Evolutionary conservation across 202 grass and related monocot species (phyloP), one percentile per base, ranked within the genome.

Genomic region (Bolboschoenoplectus hybrid): DNA sequence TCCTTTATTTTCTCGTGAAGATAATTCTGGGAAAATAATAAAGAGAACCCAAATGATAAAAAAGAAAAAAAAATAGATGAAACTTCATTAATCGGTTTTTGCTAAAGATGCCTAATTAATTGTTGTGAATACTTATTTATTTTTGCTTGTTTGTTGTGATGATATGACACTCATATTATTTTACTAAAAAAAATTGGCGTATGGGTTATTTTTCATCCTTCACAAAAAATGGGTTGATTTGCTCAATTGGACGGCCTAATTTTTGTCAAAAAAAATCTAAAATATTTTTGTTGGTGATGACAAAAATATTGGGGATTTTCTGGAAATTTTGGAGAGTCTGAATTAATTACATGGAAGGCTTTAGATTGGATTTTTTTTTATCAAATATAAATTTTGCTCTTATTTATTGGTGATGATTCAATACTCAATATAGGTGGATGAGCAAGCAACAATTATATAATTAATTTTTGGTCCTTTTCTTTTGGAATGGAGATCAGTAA

Each of bases 1-100:
- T 91, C 81, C 79, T 56, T 79, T 86, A 77, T 84, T 81, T 36
- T 58, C 39, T 89, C 91, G 74, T 82, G 69, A 87, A 75, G 20
- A 89, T 70, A 85, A 83, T 69, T 86, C 71, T 82, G 75, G 68
- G 77, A 80, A 80, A 83, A 66, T 46, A 90, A 85, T 32, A 80
- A 88, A 65, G 43, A 74, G 43, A 74, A 63, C 44, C 14, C 43
- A 50, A 85, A 72, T 77, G 5, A 89, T 26, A 87, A 70, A 77
- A 87, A 87, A 75, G 57, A 41, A 49, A 57, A 86, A 56, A 79
- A 80, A 79, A 61, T 4, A 80, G 35, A 79, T 60, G 41, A 45
- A 68, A 68, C 19, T 74, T 74, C 0, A 26, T 26, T 34, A 61
- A 43, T 17, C 19, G 36, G 36, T 80, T 80, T 79, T 40, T 56